phyloP scores from a whole-genome alignment of 352 stramenopile genomes.

The Plasmopara muralis region DNA sequence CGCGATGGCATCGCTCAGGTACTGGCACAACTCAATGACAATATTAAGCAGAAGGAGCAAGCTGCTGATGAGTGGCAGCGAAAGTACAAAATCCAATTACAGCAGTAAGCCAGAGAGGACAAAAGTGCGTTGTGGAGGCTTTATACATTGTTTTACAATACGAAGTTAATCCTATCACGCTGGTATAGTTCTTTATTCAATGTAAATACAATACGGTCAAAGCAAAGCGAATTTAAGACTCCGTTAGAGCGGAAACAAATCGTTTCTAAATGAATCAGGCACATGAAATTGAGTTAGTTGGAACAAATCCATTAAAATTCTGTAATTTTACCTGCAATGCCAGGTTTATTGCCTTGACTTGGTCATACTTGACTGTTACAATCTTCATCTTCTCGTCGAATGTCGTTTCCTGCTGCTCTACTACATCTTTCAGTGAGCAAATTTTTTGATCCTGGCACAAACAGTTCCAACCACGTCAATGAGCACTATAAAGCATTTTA shows the following conservation, averaged over 20 bases:
- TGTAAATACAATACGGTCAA: background rate
- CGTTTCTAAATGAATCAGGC: conserved; percentile 32
- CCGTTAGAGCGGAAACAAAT: conserved; percentile 43
- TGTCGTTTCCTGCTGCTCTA: conserved; percentile 60
- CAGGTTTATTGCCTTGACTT: conserved; percentile 77
- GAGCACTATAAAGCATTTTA: background rate
- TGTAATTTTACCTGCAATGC: conserved; percentile 48
- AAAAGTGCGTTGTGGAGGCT: background rate
- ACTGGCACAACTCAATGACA: conserved; percentile 64
- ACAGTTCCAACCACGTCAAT: background rate
- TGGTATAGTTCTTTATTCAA: conserved; percentile 2
- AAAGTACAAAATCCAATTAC: conserved; percentile 83
- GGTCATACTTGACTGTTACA: conserved; percentile 62
- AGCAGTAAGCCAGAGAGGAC: conserved; percentile 39
- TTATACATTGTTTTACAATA: background rate
- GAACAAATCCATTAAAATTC: background rate
- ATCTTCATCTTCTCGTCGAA: conserved; percentile 71
- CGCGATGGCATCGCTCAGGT: conserved; percentile 76
- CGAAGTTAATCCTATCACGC: conserved; percentile 23
- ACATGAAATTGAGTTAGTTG: conserved; percentile 2
- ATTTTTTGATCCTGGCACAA: conserved; percentile 53
- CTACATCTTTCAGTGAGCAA: conserved; percentile 48
- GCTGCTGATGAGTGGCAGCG: conserved; percentile 79
- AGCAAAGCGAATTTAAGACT: conserved; percentile 17
- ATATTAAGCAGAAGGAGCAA: conserved; percentile 81